These are phyloP conservation scores for Lumnitzera racemosa DNA, from an alignment of 345 rosid species.

Conservation along the genomic window DNA sequence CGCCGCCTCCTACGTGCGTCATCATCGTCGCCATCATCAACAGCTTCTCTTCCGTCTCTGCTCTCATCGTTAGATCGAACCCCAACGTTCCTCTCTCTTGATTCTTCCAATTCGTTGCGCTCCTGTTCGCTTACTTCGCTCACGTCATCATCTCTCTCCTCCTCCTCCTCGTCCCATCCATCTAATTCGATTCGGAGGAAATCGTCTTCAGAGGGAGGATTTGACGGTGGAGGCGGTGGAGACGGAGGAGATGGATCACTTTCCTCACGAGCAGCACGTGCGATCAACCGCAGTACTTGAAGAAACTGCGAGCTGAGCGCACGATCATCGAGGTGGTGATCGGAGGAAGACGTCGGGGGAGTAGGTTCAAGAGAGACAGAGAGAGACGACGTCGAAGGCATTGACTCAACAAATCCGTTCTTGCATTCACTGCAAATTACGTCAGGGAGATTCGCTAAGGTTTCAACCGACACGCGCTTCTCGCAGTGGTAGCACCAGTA, in stretches of 20 bases:
- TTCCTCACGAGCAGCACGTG: conserved; percentile 42
- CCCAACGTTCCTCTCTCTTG: conserved; percentile 17
- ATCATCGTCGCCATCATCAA: conserved; percentile 23
- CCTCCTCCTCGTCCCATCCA: conserved; percentile 50
- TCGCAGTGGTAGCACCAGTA: conserved; percentile 77
- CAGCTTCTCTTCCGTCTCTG: neutral
- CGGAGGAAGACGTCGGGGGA: conserved; percentile 24
- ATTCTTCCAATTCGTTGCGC: conserved; percentile 9
- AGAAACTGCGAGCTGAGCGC: conserved; percentile 53
- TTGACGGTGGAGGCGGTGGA: conserved; percentile 32
- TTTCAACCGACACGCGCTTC: conserved; percentile 55
- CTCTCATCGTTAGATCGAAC: conserved; percentile 22
- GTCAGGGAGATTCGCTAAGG: conserved; percentile 30
- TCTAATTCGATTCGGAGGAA: conserved; percentile 48
- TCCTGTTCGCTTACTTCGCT: conserved; percentile 14
- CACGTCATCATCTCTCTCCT: conserved; percentile 21
- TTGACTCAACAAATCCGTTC: conserved; percentile 63
- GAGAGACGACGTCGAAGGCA: conserved; percentile 23
- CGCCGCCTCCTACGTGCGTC: conserved; percentile 38
- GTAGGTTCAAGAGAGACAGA: neutral
- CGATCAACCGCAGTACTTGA: conserved; percentile 52
- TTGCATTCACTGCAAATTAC: conserved; percentile 63
- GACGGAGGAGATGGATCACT: conserved; percentile 38
- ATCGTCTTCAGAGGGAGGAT: conserved; percentile 39
- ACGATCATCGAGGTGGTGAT: conserved; percentile 46